Evolutionary conservation across 1,284 basidiomycete genomes (phyloP).

Genomic region (Athelia sp.): DNA sequence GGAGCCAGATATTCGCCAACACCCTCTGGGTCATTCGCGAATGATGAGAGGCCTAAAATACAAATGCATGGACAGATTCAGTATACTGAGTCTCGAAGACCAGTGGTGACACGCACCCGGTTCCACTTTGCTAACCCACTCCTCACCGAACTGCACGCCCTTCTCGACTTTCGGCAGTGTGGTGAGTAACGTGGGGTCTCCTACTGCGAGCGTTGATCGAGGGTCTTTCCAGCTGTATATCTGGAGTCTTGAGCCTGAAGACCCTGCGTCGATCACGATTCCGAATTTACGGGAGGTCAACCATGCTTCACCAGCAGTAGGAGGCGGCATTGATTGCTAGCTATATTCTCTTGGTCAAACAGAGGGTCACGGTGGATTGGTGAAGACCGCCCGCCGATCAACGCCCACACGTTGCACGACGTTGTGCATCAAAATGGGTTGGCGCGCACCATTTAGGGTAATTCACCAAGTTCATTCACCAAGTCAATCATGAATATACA

Average conservation of each 20-base stretch:
- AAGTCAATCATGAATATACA: too few relatives aligned
- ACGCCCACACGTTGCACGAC: neutral
- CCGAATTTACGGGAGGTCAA: constrained; percentile 82
- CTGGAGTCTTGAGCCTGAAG: constrained; percentile 92
- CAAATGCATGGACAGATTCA: neutral
- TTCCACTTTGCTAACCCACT: constrained; percentile 91
- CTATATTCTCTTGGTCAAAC: neutral
- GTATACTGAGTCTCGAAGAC: constrained; percentile 2
- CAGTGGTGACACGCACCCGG: constrained; percentile 62
- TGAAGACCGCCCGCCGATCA: too few relatives aligned
- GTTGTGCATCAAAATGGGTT: neutral
- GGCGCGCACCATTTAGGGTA: neutral
- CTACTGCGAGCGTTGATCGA: constrained; percentile 41
- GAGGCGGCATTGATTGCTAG: constrained; percentile 63
- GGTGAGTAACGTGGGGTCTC: constrained; percentile 39
- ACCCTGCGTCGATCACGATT: constrained; percentile 96
- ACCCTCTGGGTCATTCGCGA: constrained; percentile 63
- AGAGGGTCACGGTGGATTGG: neutral
- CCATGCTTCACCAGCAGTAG: constrained; percentile 65
- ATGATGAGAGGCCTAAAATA: constrained; percentile 79
- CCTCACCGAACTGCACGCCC: constrained; percentile 74
- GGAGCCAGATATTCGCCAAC: constrained; percentile 78
- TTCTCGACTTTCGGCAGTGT: constrained; percentile 86
- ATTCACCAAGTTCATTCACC: neutral
- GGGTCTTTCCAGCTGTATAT: constrained; percentile 97